Evolutionary conservation across 2,329 filamentous ascomycete genomes (phyloP).

Genomic region (Zymoseptoria pseudotritici): DNA sequence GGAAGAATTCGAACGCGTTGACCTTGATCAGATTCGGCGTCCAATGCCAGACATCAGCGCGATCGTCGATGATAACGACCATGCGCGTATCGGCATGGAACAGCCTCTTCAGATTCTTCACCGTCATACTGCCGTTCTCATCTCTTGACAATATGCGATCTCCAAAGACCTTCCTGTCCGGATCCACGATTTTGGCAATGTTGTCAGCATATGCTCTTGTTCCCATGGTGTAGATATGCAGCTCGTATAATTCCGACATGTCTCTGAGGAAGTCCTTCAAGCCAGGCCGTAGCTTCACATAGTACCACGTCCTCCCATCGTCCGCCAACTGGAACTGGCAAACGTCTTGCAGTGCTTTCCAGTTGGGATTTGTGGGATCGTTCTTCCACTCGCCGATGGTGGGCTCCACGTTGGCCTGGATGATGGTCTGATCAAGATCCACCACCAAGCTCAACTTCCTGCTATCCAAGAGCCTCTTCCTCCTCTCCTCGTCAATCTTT

Average conservation of each 20-base stretch:
- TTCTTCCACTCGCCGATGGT: constrained; percentile 94
- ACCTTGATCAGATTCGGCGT: constrained; percentile 91
- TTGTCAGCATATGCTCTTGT: constrained; percentile 91
- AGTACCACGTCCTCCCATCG: constrained; percentile 85
- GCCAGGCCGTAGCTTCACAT: constrained; percentile 93
- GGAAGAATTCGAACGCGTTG: constrained; percentile 92
- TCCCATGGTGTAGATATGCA: constrained; percentile 99
- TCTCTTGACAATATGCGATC: constrained; percentile 94
- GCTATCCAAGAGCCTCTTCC: constrained; percentile 69
- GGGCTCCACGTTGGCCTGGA: constrained; percentile 94
- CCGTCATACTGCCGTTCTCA: constrained; percentile 87
- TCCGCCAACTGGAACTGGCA: constrained; percentile 81
- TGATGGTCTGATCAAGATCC: constrained; percentile 96
- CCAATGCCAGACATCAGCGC: constrained; percentile 94
- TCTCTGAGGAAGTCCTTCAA: constrained; percentile 71
- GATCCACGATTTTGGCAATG: constrained; percentile 89
- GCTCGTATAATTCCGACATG: constrained; percentile 75
- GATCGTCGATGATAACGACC: constrained; percentile 98
- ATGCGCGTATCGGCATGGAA: constrained; percentile 98
- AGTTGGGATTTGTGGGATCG: constrained; percentile 81
- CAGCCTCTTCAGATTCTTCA: constrained; percentile 80
- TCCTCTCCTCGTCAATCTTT: constrained; percentile 76
- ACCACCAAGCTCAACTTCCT: constrained; percentile 89
- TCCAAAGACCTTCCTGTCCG: constrained; percentile 79
- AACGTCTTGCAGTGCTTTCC: constrained; percentile 84